phyloP scores from a whole-genome alignment of 371 early-diverging fungal genomes.

The Nematocida sp. region DNA sequence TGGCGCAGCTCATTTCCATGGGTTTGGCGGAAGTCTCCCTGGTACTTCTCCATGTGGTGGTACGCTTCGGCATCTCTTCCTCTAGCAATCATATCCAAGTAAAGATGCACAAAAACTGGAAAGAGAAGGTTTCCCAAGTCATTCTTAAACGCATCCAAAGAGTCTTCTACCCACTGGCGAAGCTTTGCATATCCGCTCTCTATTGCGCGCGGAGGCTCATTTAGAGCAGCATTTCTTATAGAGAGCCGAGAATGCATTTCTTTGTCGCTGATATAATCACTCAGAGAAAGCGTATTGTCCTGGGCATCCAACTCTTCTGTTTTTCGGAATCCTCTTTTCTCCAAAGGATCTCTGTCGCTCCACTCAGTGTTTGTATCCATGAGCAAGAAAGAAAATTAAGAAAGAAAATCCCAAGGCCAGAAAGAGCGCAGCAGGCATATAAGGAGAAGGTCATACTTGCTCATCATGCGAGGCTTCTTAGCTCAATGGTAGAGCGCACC shows the following conservation, averaged over 20 bases:
- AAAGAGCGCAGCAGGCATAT: not conserved
- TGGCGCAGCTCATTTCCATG: slow-evolving; percentile 70
- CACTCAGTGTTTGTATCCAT: slow-evolving; percentile 2
- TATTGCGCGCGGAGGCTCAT: slow-evolving; percentile 1
- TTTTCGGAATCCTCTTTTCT: slow-evolving; percentile 43
- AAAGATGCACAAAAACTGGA: slow-evolving; percentile 86
- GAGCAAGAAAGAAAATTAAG: slow-evolving; percentile 9
- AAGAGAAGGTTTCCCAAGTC: slow-evolving; percentile 79
- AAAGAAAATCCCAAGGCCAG: not conserved
- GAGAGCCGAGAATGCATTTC: slow-evolving; percentile 42
- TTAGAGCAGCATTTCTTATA: slow-evolving; percentile 22
- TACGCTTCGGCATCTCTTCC: slow-evolving; percentile 68
- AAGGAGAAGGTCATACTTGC: too few relatives aligned
- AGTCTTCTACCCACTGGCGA: slow-evolving; percentile 82
- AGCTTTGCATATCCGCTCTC: slow-evolving; percentile 71
- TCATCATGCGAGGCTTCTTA: slow-evolving; percentile 63
- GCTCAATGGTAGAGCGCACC: slow-evolving; percentile 62
- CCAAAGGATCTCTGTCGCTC: slow-evolving; percentile 25
- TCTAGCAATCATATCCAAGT: slow-evolving; percentile 75
- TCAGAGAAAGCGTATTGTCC: slow-evolving; percentile 14
- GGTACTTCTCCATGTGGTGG: slow-evolving; percentile 74
- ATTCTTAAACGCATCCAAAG: slow-evolving; percentile 72
- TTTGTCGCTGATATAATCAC: slow-evolving; percentile 30
- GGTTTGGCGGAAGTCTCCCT: slow-evolving; percentile 72
- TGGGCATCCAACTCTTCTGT: slow-evolving; percentile 9